phyloP scores from a whole-genome alignment of 345 rosid species.

The Erucastrum elatum region DNA sequence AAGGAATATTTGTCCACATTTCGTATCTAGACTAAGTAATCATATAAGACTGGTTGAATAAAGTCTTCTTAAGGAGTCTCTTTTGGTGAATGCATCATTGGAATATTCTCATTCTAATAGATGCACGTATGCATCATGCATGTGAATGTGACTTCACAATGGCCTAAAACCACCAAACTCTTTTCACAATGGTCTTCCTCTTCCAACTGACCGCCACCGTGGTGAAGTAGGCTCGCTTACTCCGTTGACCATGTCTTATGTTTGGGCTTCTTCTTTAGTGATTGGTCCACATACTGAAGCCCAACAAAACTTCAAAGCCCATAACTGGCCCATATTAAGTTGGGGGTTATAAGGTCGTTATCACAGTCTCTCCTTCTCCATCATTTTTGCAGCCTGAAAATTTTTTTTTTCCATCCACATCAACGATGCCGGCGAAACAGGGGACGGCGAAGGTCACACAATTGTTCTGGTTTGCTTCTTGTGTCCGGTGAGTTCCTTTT shows the following conservation, averaged over 20 bases:
- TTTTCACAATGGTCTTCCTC: background rate
- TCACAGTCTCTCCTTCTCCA: background rate
- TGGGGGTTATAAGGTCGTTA: background rate
- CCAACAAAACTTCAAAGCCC: background rate
- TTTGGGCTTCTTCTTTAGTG: background rate
- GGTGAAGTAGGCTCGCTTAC: slow-evolving; percentile 7
- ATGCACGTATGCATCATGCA: background rate
- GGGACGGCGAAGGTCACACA: slow-evolving; percentile 37
- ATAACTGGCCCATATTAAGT: background rate
- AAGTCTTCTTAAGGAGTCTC: background rate
- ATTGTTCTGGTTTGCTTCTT: slow-evolving; percentile 81
- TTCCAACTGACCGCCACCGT: slow-evolving; percentile 1
- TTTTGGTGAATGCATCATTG: background rate
- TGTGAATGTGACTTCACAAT: background rate
- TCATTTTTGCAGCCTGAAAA: slow-evolving; percentile 9
- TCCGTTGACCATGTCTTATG: background rate
- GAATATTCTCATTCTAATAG: background rate
- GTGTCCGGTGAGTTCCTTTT: slow-evolving; percentile 72
- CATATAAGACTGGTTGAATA: background rate
- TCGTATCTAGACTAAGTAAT: background rate
- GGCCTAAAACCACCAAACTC: background rate
- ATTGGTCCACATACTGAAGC: background rate
- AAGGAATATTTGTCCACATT: background rate
- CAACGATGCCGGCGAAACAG: slow-evolving; percentile 49
- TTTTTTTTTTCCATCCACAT: too few relatives aligned